A percentile compares a stretch with the other conserved stretches of the same genome.
Conservation (phyloP, 805 yeast species). For the Scheffersomyces coipomensis region DNA sequence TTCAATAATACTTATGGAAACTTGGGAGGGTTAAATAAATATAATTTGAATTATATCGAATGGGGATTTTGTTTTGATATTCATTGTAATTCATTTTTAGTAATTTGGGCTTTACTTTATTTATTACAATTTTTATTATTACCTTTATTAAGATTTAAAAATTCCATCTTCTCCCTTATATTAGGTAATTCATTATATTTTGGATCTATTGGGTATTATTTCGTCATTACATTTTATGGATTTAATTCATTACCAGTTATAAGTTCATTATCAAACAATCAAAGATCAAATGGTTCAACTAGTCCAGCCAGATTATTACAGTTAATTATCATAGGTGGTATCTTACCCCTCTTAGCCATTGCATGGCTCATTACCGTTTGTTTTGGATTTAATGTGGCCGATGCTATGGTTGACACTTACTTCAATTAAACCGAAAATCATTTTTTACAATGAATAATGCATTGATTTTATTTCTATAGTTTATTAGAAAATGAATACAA, state of each 20-base stretch:
- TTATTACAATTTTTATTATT: conserved; percentile 70
- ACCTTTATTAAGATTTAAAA: conserved; percentile 66
- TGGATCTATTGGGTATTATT: conserved; percentile 71
- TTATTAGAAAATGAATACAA: too few relatives aligned
- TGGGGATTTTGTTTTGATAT: conserved; percentile 96
- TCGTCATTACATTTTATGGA: conserved; percentile 83
- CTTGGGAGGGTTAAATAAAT: conserved; percentile 11
- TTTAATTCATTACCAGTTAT: conserved; percentile 49
- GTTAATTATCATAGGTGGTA: conserved; percentile 62
- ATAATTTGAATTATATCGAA: conserved; percentile 51
- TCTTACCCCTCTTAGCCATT: conserved; percentile 59
- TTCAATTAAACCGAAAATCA: conserved; percentile 23
- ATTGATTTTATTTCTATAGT: too few relatives aligned
- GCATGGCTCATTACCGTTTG: conserved; percentile 58
- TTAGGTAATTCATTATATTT: conserved; percentile 80
- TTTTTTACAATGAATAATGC: too few relatives aligned
- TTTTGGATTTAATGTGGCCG: conserved; percentile 73
- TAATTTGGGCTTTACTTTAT: conserved; percentile 75
- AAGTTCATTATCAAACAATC: conserved; percentile 5
- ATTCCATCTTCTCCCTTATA: conserved; percentile 60
- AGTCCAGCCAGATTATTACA: conserved; percentile 46
- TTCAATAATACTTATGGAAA: conserved; percentile 41
- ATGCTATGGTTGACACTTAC: conserved; percentile 53
- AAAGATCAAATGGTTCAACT: not conserved
- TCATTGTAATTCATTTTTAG: conserved; percentile 85